A percentile compares a stretch with the other conserved stretches of the same genome.
Evolutionary conservation across 2,329 filamentous ascomycete genomes (phyloP).

Genomic region (Capronia coronata): DNA sequence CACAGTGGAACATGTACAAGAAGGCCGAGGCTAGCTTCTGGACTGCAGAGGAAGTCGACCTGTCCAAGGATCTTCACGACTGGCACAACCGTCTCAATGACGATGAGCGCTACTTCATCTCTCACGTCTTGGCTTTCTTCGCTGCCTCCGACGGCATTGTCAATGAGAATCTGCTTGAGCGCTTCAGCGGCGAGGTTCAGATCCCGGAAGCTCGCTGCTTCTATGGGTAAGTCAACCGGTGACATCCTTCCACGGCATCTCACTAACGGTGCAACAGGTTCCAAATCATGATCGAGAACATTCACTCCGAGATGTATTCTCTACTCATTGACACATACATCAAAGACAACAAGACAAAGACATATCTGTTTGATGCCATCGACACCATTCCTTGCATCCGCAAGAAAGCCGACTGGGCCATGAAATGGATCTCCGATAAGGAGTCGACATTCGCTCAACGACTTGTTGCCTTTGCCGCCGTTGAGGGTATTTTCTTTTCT

Average conservation of each 20-base stretch:
- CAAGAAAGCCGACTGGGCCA: conserved; percentile 98
- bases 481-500: conserved; percentile 99
- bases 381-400: conserved; percentile 98
- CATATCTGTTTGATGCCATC: conserved; percentile 95
- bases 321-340: conserved; percentile 99
- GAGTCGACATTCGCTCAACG: conserved; percentile 92
- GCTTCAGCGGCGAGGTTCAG: conserved; percentile 95
- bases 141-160: conserved; percentile 98
- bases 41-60: conserved; percentile 98
- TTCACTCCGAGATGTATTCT: conserved; percentile 99
- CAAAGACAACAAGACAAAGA: conserved; percentile 90
- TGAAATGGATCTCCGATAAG: conserved; percentile 89
- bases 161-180: conserved; percentile 98
- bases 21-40: conserved; percentile 99
- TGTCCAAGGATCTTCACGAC: conserved; percentile 97
- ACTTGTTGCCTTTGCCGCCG: conserved; percentile 91
- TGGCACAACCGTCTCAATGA: conserved; percentile 98
- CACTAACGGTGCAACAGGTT: conserved; percentile 50
- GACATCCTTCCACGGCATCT: neutral
- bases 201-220: conserved; percentile 98
- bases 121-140: conserved; percentile 97
- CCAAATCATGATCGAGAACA: conserved; percentile 93
- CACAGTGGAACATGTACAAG: conserved; percentile 97
- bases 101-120: conserved; percentile 97
- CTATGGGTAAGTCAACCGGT: conserved; percentile 52